A percentile compares a stretch with the other conserved stretches of the same genome.
Conservation (phyloP, 495 filamentous ascomycete genomes). For the Hypoxylon intermedium region DNA sequence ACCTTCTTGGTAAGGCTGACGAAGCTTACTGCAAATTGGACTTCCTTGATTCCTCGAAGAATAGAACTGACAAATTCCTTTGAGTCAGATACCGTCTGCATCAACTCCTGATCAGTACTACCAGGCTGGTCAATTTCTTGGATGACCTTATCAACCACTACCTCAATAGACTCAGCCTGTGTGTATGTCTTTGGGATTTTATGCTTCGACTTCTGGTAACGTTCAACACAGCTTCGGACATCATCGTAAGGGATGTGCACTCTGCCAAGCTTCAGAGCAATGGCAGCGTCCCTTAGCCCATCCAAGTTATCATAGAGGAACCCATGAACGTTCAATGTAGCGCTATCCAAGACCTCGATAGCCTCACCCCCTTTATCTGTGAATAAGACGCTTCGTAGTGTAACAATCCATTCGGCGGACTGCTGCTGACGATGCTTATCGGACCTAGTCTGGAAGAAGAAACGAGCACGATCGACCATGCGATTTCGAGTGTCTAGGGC, state of each 20-base stretch:
- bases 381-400: constrained; percentile 83
- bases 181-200: constrained; percentile 32
- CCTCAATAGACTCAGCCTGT: constrained; percentile 55
- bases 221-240: constrained; percentile 65
- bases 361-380: constrained; percentile 83
- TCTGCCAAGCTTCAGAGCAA: constrained; percentile 88
- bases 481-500: constrained; percentile 89
- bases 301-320: constrained; percentile 87
- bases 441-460: constrained; percentile 81
- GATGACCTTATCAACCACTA: constrained; percentile 75
- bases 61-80: constrained; percentile 92
- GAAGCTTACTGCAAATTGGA: constrained; percentile 95
- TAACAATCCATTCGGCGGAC: constrained; percentile 94
- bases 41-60: constrained; percentile 89
- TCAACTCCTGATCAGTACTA: constrained; percentile 73
- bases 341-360: constrained; percentile 87
- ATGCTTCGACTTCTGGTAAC: constrained; percentile 50
- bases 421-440: constrained; percentile 72
- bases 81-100: constrained; percentile 88
- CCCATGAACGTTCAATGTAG: constrained; percentile 88
- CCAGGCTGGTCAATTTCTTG: constrained; percentile 79
- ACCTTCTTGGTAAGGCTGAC: constrained; percentile 84
- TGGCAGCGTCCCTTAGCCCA: constrained; percentile 86
- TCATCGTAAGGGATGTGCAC: constrained; percentile 93
- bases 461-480: constrained; percentile 86